Percentiles rank a stretch among this genome's conserved stretches.
Evolutionary conservation across 1,139 yeast species (phyloP).

Genomic region (Yamadazyma dushanensis): DNA sequence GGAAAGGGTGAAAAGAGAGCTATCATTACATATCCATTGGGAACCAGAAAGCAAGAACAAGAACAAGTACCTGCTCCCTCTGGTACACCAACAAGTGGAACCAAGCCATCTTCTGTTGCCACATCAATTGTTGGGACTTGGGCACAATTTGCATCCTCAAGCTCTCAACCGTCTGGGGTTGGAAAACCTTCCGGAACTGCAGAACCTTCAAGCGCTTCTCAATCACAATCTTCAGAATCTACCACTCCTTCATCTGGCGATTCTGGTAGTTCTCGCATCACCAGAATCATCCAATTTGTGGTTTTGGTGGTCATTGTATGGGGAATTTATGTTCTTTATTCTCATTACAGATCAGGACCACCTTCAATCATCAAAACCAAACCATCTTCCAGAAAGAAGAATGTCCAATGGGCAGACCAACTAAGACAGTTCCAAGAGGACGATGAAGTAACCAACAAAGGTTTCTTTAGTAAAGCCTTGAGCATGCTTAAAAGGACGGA

Average conservation of each 20-base stretch:
- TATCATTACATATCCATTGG: constrained; percentile 34
- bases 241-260: constrained; percentile 8
- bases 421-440: constrained; percentile 38
- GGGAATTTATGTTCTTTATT: constrained; percentile 43
- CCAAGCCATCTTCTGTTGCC: constrained; percentile 5
- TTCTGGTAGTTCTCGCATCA: constrained; percentile 17
- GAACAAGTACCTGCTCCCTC: constrained; percentile 1
- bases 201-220: constrained; percentile 6
- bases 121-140: constrained; percentile 9
- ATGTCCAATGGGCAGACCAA: constrained; percentile 62
- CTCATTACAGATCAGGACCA: constrained; percentile 41
- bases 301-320: constrained; percentile 44
- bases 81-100: constrained; percentile 2
- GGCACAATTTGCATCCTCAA: constrained; percentile 18
- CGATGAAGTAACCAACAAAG: constrained; percentile 16
- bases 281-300: constrained; percentile 41
- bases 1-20: constrained; percentile 19
- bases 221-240: constrained; percentile 3
- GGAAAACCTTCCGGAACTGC: constrained; percentile 7
- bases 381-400: constrained; percentile 43
- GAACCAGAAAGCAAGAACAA: constrained; percentile 15
- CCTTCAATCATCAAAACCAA: constrained; percentile 43
- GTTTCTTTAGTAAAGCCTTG: constrained; percentile 42
- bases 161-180: too few relatives aligned
- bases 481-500: constrained; percentile 37